Percentiles rank a stretch among this genome's conserved stretches.
Evolutionary conservation across 106 monocot species (phyloP).

Genomic region (Platanthera zijinensis): DNA sequence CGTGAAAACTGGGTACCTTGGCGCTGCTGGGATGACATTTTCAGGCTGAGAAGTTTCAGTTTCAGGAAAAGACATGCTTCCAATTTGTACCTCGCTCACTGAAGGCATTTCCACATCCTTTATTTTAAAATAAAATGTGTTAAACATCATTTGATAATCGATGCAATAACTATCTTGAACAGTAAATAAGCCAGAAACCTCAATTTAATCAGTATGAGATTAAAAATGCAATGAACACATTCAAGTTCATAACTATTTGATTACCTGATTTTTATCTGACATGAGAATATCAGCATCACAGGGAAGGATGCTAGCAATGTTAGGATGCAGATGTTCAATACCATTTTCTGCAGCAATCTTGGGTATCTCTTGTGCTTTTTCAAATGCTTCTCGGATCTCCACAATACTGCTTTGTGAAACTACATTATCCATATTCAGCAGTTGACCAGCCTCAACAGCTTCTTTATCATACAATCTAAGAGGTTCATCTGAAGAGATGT

Average conservation of each 20-base stretch:
- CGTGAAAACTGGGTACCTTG: slow-evolving; percentile 22
- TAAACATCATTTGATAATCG: slow-evolving; percentile 1
- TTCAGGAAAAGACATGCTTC: slow-evolving; percentile 11
- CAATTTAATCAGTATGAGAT: background rate
- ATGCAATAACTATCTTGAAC: background rate
- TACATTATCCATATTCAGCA: background rate
- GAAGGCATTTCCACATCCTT: slow-evolving; percentile 6
- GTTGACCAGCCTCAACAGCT: background rate
- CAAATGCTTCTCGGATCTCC: background rate
- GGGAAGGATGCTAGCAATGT: background rate
- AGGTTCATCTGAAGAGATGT: slow-evolving; percentile 6
- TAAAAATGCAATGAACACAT: background rate
- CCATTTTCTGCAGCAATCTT: background rate
- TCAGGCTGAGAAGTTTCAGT: slow-evolving; percentile 7
- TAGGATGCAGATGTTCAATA: background rate
- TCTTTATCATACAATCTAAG: slow-evolving; percentile 16
- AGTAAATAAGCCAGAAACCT: background rate
- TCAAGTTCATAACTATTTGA: background rate
- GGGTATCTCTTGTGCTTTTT: slow-evolving; percentile 1
- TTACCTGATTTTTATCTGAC: slow-evolving; percentile 16
- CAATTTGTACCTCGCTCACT: background rate
- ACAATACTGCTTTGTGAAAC: slow-evolving; percentile 5
- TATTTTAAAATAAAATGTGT: background rate
- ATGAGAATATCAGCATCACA: background rate
- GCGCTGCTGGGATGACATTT: slow-evolving; percentile 1